Conservation (phyloP, 2,329 filamentous ascomycete species). For the Plenodomus biglobosus region DNA sequence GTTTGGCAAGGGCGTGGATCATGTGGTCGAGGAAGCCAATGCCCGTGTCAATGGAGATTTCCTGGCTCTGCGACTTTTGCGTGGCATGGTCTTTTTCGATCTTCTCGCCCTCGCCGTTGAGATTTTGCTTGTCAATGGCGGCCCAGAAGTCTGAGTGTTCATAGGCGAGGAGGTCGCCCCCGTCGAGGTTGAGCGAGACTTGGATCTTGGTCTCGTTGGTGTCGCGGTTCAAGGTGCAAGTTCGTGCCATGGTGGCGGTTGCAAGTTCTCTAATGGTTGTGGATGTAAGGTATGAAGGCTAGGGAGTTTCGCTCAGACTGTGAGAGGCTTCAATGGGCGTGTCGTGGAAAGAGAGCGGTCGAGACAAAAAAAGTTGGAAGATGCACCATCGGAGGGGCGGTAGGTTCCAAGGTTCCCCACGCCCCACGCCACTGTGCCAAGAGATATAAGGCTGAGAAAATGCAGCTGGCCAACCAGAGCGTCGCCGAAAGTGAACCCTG, state of each 20-base stretch:
- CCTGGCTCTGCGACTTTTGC: conserved; percentile 80
- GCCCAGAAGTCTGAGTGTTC: conserved; percentile 38
- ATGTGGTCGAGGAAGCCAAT: conserved; percentile 99
- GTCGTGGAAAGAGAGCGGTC: background rate
- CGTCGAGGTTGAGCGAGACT: conserved; percentile 89
- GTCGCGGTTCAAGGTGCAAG: conserved; percentile 77
- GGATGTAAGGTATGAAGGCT: background rate
- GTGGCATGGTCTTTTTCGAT: conserved; percentile 69
- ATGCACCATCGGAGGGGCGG: conserved; percentile 13
- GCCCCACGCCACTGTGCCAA: conserved; percentile 28
- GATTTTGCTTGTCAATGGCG: conserved; percentile 49
- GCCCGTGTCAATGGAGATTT: conserved; percentile 84
- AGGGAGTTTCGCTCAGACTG: background rate
- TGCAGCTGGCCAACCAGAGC: conserved; percentile 23
- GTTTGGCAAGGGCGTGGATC: conserved; percentile 94
- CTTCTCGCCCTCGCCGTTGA: conserved; percentile 36
- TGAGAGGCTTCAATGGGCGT: background rate
- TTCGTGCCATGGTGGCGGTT: conserved; percentile 55
- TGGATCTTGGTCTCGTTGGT: conserved; percentile 99
- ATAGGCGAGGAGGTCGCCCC: conserved; percentile 67
- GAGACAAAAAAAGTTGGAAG: conserved; percentile 23
- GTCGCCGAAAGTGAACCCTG: conserved; percentile 22
- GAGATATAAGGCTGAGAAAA: conserved; percentile 35
- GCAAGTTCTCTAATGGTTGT: background rate
- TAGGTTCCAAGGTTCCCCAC: conserved; percentile 15